These are phyloP conservation scores for Termitomyces eurrhizus DNA, from an alignment of 768 basidiomycete genomes.

Conservation along the genomic window DNA sequence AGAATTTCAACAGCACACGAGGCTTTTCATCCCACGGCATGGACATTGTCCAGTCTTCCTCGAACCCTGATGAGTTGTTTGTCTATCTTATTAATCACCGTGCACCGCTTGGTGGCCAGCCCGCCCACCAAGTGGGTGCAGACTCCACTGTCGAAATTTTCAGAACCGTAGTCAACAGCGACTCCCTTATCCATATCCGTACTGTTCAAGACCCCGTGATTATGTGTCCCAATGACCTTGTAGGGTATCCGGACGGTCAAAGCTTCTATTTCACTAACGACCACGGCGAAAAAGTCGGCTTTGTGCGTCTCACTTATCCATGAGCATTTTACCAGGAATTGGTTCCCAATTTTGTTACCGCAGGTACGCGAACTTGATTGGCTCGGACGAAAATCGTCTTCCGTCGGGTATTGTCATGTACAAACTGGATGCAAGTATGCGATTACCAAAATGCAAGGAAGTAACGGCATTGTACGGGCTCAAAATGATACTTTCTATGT, in stretches of 20 bases:
- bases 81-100: constrained; percentile 75
- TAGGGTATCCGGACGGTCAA: constrained; percentile 60
- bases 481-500: constrained; percentile 66
- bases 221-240: constrained; percentile 66
- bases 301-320: constrained; percentile 33
- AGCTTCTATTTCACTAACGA: constrained; percentile 74
- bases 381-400: constrained; percentile 28
- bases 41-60: constrained; percentile 56
- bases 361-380: constrained; percentile 25
- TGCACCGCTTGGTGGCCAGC: constrained; percentile 35
- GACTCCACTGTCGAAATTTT: constrained; percentile 74
- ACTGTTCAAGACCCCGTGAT: constrained; percentile 57
- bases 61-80: constrained; percentile 47
- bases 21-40: constrained; percentile 62
- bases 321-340: background rate
- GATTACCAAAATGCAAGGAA: constrained; percentile 41
- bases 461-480: constrained; percentile 60
- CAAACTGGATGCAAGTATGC: constrained; percentile 60
- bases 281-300: constrained; percentile 47
- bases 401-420: constrained; percentile 63
- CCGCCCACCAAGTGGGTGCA: constrained; percentile 48
- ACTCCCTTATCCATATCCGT: constrained; percentile 45
- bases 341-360: background rate
- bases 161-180: constrained; percentile 42
- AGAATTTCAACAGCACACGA: constrained; percentile 33